Evolutionary conservation across 495 filamentous ascomycete species (phyloP).

Genomic region (Talaromyces wortmannii): DNA sequence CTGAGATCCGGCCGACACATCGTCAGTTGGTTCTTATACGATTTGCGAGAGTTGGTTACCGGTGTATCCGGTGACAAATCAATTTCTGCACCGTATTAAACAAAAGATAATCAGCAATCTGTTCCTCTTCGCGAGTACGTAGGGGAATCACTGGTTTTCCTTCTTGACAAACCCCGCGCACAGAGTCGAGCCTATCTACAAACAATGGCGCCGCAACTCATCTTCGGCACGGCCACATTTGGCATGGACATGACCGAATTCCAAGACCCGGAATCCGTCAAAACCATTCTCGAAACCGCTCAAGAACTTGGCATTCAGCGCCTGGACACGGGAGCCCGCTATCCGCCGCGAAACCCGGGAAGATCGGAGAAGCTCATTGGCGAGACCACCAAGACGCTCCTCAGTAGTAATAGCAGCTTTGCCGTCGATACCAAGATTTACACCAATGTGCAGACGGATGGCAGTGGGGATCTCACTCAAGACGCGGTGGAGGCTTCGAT

Average conservation of each 20-base stretch:
- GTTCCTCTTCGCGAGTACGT: no score
- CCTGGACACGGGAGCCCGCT: constrained; percentile 38
- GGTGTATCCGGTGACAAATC: no score
- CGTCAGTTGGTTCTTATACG: no score
- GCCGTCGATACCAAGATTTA: constrained; percentile 35
- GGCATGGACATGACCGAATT: constrained; percentile 17
- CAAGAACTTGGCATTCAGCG: constrained; percentile 19
- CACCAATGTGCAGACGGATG: neutral
- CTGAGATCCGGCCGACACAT: no score
- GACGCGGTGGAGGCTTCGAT: constrained; percentile 6
- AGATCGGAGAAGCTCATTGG: constrained; percentile 34
- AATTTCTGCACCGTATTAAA: no score
- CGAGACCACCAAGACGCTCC: constrained; percentile 12
- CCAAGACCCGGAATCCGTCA: constrained; percentile 13
- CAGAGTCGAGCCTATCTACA: no score
- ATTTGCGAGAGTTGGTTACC: no score
- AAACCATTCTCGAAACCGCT: constrained; percentile 14
- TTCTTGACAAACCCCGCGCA: no score
- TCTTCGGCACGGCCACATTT: constrained; percentile 26
- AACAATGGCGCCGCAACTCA: constrained; percentile 6
- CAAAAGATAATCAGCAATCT: no score
- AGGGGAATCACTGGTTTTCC: no score
- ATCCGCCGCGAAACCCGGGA: constrained; percentile 33
- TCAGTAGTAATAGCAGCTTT: constrained; percentile 12
- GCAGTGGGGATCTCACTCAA: constrained; percentile 13